Evolutionary conservation across 495 filamentous ascomycete species (phyloP).

Genomic region (Penicillium alfredii): DNA sequence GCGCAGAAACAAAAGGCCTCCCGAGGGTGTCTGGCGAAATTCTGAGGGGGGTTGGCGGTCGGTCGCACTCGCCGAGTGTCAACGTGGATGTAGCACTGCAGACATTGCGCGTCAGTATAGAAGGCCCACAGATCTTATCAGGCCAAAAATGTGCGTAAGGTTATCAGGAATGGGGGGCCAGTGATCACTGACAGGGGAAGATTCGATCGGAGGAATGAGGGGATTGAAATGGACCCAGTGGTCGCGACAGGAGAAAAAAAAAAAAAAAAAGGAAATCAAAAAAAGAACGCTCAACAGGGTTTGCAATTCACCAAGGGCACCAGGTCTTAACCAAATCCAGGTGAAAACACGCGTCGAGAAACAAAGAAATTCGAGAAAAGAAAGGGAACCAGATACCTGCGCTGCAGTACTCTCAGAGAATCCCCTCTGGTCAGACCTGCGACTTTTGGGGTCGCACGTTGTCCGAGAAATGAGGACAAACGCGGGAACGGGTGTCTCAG

Average conservation of each 20-base stretch:
- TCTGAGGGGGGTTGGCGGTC: slow-evolving; percentile 18
- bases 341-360: slow-evolving; percentile 38
- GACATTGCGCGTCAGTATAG: slow-evolving; percentile 11
- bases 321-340: slow-evolving; percentile 28
- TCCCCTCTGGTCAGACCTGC: slow-evolving; percentile 16
- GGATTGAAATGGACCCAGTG: slow-evolving; percentile 15
- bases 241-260: slow-evolving; percentile 16
- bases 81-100: slow-evolving; percentile 17
- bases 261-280: slow-evolving; percentile 6
- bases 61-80: slow-evolving; percentile 27
- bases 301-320: slow-evolving; percentile 7
- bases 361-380: slow-evolving; percentile 7
- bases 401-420: slow-evolving; percentile 21
- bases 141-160: slow-evolving; percentile 16
- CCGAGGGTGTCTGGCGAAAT: slow-evolving; percentile 16
- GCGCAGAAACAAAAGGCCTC: slow-evolving; percentile 19
- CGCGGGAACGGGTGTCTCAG: slow-evolving; percentile 53
- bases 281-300: slow-evolving; percentile 3
- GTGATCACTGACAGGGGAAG: slow-evolving; percentile 46
- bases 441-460: slow-evolving; percentile 17
- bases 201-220: slow-evolving; percentile 51
- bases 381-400: slow-evolving; percentile 34
- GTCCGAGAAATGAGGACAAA: slow-evolving; percentile 31
- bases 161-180: slow-evolving; percentile 8
- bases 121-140: slow-evolving; percentile 13